A percentile compares a stretch with the other conserved stretches of the same genome.
Evolutionary conservation across 345 rosid genomes (phyloP).

Genomic region (Murraya paniculata): DNA sequence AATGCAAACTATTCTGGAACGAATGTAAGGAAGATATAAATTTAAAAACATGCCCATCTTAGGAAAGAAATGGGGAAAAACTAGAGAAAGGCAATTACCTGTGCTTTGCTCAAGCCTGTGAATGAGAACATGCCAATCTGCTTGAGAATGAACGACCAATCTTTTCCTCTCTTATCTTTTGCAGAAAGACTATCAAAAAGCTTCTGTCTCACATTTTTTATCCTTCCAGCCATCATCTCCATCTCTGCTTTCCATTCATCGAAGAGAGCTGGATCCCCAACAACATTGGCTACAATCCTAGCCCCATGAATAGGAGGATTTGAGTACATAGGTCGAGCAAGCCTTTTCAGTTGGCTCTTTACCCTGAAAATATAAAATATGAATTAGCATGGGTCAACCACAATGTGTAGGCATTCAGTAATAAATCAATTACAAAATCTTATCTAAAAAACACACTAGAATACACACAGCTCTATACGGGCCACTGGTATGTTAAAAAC

Average conservation of each 20-base stretch:
- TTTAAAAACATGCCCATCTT: not conserved
- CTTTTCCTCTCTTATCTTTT: constrained; percentile 88
- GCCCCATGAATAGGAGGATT: constrained; percentile 98
- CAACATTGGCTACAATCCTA: constrained; percentile 85
- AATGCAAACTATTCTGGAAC: not conserved
- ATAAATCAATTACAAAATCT: not conserved
- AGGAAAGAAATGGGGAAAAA: not conserved
- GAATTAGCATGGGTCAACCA: not conserved
- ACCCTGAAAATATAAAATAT: constrained; percentile 50
- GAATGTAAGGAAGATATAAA: not conserved
- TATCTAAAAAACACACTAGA: not conserved
- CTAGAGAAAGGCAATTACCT: constrained; percentile 43
- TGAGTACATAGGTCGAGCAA: constrained; percentile 98
- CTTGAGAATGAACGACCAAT: constrained; percentile 88
- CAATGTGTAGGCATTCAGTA: not conserved
- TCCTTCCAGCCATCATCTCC: constrained; percentile 99
- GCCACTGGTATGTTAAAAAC: not conserved
- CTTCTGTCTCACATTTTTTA: constrained; percentile 76
- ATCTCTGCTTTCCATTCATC: constrained; percentile 92
- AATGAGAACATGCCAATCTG: constrained; percentile 99
- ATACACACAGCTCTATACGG: not conserved
- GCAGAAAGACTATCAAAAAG: constrained; percentile 65
- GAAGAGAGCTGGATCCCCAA: constrained; percentile 79
- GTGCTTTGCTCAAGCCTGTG: constrained; percentile 86
- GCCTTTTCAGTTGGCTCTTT: constrained; percentile 94